These are phyloP conservation scores for Vanilla planifolia DNA, from an alignment of 106 monocot species.

Conservation along the genomic window DNA sequence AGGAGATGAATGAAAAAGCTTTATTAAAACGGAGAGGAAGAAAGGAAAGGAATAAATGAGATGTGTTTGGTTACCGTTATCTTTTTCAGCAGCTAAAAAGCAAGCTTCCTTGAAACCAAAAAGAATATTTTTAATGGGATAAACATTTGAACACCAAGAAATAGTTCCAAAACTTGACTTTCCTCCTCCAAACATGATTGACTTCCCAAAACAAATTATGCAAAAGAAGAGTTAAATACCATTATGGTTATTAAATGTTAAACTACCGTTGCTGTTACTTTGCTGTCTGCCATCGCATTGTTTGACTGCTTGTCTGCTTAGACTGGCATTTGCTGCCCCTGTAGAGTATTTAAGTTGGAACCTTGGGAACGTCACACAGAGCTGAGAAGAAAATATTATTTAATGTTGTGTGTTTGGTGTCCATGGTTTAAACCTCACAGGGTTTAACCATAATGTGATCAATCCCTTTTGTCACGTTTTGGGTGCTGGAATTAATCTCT, in stretches of 20 bases:
- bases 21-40: background rate
- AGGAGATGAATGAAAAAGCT: background rate
- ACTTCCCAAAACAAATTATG: background rate
- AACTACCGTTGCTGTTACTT: background rate
- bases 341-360: background rate
- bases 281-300: background rate
- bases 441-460: too few species aligned
- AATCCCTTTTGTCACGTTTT: too few species aligned
- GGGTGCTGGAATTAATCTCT: too few species aligned
- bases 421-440: too few species aligned
- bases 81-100: background rate
- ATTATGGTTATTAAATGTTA: background rate
- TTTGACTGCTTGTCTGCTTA: constrained; percentile 3
- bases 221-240: background rate
- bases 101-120: background rate
- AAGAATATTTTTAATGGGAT: background rate
- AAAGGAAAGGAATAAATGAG: background rate
- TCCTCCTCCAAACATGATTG: background rate
- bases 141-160: background rate
- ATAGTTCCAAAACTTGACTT: background rate
- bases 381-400: background rate
- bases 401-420: too few species aligned
- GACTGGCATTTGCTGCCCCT: background rate
- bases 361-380: background rate
- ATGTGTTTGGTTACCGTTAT: background rate